Evolutionary conservation across 257 asterid genomes (phyloP).

Genomic region (Paulownia fortunei): DNA sequence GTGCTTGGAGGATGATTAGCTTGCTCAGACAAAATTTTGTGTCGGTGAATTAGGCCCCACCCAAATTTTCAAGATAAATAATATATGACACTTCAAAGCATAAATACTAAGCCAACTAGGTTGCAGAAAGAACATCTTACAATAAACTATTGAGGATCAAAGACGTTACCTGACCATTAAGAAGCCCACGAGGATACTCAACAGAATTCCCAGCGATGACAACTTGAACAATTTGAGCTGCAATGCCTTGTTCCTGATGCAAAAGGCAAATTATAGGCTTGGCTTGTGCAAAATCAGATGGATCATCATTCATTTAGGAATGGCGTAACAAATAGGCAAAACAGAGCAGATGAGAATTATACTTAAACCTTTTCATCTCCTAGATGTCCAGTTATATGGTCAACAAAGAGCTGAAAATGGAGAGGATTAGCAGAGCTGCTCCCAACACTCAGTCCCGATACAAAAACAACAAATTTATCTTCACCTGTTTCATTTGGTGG

Average conservation of each 20-base stretch:
- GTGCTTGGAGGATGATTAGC: neutral
- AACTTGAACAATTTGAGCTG: conserved; percentile 91
- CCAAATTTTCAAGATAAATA: conserved; percentile 8
- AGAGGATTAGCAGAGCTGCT: conserved; percentile 84
- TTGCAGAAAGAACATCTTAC: conserved; percentile 19
- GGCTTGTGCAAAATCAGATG: conserved; percentile 29
- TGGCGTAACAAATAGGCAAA: neutral
- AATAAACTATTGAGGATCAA: neutral
- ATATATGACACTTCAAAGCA: neutral
- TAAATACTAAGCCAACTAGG: neutral
- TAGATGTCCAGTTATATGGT: conserved; percentile 96
- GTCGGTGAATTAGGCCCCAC: conserved; percentile 7
- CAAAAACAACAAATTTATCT: conserved; percentile 82
- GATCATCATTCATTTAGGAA: conserved; percentile 25
- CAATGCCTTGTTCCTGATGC: conserved; percentile 78
- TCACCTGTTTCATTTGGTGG: conserved; percentile 62
- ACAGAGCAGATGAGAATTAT: conserved; percentile 24
- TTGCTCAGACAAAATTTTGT: conserved; percentile 5
- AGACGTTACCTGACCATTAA: conserved; percentile 83
- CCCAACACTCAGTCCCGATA: conserved; percentile 91
- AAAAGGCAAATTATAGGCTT: conserved; percentile 30
- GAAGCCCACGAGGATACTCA: conserved; percentile 72
- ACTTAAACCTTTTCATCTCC: conserved; percentile 86
- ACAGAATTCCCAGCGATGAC: conserved; percentile 93
- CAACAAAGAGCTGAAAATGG: conserved; percentile 87